Conservation (phyloP, 1,284 basidiomycete species). For the Microstroma glucosiphilum region DNA sequence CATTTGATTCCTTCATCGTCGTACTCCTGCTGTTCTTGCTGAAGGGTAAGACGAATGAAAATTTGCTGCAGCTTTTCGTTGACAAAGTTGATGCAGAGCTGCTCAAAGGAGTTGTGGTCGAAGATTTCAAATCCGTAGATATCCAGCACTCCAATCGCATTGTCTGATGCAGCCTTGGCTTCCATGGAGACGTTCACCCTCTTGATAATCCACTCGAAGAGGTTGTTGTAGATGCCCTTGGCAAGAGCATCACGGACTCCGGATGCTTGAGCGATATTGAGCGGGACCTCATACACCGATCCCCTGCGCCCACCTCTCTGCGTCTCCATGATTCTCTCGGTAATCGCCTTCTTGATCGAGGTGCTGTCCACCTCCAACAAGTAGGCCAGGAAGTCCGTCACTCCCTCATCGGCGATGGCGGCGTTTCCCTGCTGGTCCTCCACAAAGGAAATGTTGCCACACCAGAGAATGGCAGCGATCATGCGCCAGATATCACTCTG, state of each 20-base stretch:
- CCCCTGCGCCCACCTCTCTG: slow-evolving; percentile 70
- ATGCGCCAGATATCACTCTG: slow-evolving; percentile 90
- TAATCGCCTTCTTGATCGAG: slow-evolving; percentile 77
- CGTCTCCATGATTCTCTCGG: slow-evolving; percentile 83
- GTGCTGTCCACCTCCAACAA: slow-evolving; percentile 79
- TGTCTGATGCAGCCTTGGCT: slow-evolving; percentile 62
- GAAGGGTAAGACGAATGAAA: slow-evolving; percentile 96
- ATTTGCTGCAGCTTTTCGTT: slow-evolving; percentile 96
- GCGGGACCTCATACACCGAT: slow-evolving; percentile 90
- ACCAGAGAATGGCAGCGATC: slow-evolving; percentile 87
- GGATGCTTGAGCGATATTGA: slow-evolving; percentile 84
- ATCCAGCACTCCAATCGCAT: slow-evolving; percentile 92
- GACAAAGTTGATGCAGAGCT: slow-evolving; percentile 99
- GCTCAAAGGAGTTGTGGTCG: slow-evolving; percentile 44
- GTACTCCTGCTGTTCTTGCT: slow-evolving; percentile 99
- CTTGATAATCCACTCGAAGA: slow-evolving; percentile 99
- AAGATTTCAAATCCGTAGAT: slow-evolving; percentile 76
- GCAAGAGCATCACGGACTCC: slow-evolving; percentile 85
- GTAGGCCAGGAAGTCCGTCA: slow-evolving; percentile 93
- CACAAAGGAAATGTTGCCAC: slow-evolving; percentile 73
- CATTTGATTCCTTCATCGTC: slow-evolving; percentile 97
- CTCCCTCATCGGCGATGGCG: slow-evolving; percentile 69
- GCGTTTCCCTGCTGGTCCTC: slow-evolving; percentile 89
- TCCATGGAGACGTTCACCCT: slow-evolving; percentile 96
- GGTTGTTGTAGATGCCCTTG: slow-evolving; percentile 96